phyloP scores from a whole-genome alignment of 2,329 filamentous ascomycete genomes.

The Hysterium pulicare region DNA sequence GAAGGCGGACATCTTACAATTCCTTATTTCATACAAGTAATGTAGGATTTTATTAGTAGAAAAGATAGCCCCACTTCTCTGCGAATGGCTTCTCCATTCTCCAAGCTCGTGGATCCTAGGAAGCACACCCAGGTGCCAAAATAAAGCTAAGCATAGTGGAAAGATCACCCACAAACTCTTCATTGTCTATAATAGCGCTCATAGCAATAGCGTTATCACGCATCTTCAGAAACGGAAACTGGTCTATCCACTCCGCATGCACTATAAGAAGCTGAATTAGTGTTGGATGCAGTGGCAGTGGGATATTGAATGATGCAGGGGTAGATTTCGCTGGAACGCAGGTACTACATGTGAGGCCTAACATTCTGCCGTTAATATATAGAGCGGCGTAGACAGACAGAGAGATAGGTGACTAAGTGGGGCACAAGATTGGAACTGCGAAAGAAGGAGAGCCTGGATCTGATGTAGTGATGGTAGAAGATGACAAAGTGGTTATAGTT shows the following conservation, averaged over 20 bases:
- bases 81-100: constrained; percentile 31
- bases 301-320: constrained; percentile 15
- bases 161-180: constrained; percentile 35
- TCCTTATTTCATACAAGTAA: too few species aligned
- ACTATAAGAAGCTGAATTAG: constrained; percentile 28
- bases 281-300: constrained; percentile 31
- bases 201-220: constrained; percentile 37
- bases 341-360: constrained; percentile 27
- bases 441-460: not conserved
- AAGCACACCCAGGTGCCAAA: constrained; percentile 20
- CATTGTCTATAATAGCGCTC: constrained; percentile 32
- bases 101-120: constrained; percentile 36
- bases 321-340: constrained; percentile 20
- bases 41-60: constrained; percentile 16
- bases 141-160: constrained; percentile 33
- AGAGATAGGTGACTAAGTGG: constrained; percentile 4
- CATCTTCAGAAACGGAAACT: constrained; percentile 41
- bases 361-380: constrained; percentile 28
- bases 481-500: too few species aligned
- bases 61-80: constrained; percentile 38
- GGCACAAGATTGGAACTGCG: not conserved
- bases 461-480: too few species aligned
- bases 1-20: too few species aligned
- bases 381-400: constrained; percentile 27
- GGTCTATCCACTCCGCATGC: constrained; percentile 41